A percentile compares a stretch with the other conserved stretches of the same genome.
Evolutionary conservation across 768 basidiomycete genomes (phyloP).

Genomic region (Aureoboletus auriporus): DNA sequence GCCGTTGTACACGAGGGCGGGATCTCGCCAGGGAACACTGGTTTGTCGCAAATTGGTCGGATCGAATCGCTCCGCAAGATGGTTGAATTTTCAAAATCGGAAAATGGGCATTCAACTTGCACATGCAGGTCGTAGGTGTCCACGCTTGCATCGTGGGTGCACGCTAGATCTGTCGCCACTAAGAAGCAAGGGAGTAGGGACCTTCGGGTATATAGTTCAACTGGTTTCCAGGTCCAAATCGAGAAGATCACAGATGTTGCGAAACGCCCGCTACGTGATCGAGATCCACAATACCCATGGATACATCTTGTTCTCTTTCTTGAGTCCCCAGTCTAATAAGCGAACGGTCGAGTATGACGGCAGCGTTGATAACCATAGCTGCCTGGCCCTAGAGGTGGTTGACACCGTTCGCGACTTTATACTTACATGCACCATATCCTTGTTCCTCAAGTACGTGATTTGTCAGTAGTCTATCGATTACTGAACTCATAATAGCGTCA

Average conservation of each 20-base stretch:
- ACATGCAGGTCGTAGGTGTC: constrained; percentile 78
- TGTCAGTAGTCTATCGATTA: not conserved
- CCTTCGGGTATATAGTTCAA: constrained; percentile 50
- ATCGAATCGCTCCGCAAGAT: constrained; percentile 43
- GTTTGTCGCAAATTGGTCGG: constrained; percentile 63
- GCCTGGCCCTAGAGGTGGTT: constrained; percentile 60
- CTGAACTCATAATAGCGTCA: constrained; percentile 16
- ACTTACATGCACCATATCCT: constrained; percentile 52
- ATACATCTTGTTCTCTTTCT: constrained; percentile 53
- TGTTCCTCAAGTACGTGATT: constrained; percentile 60
- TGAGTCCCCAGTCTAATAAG: constrained; percentile 57
- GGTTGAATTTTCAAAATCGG: constrained; percentile 62
- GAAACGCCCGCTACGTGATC: constrained; percentile 47
- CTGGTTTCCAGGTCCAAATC: constrained; percentile 50
- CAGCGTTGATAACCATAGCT: constrained; percentile 62
- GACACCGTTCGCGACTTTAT: constrained; percentile 61
- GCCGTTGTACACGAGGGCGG: constrained; percentile 57
- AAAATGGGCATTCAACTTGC: constrained; percentile 73
- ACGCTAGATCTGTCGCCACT: constrained; percentile 30
- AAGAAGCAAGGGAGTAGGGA: constrained; percentile 44
- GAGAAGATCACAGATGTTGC: constrained; percentile 46
- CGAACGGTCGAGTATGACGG: constrained; percentile 70
- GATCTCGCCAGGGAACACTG: constrained; percentile 63
- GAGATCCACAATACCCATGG: constrained; percentile 68
- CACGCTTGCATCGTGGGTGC: constrained; percentile 58